Evolutionary conservation across 2,329 filamentous ascomycete genomes (phyloP), one percentile per base, ranked within the genome.

Genomic region (Lachnellula occidentalis): DNA sequence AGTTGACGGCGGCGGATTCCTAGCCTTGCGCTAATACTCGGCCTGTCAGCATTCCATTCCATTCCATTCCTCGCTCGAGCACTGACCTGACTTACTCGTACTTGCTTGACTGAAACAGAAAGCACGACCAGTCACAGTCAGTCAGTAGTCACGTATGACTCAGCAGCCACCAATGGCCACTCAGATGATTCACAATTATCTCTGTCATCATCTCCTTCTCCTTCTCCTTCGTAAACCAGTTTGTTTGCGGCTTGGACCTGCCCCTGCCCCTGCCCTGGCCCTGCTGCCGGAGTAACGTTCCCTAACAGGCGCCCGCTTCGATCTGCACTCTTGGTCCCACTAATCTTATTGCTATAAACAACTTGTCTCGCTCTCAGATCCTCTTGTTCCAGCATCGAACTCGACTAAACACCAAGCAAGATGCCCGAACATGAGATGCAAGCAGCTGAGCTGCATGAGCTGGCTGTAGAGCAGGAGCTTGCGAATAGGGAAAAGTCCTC

Each of bases 351-450:
- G 41, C 41, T 47, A 51, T 51, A 21, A 17, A 39, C 22, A 11
- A 7, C 17, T 6, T 14, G 5, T 21, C 21, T 4, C 34, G 5
- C 36, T 15, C 24, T 48, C 2, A 34, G 8, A 48, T n/a, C 11
- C 24, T 45, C 17, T 39, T 5, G 14, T 39, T 17, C 17, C 12
- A 39, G 36, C 36, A 15, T 42, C 45, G 11, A n/a, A 41, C 12
- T n/a, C 19, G 17, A 15, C 12, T 8, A 15, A 8, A 39, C n/a
- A n/a, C n/a, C n/a, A 39, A 15, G 48, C 56, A 58, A 55, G 6
- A 61, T 58, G 58, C 45, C 54, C 42, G 58, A 61, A 56, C 58
- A 59, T 37, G 48, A 61, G 45, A 61, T 61, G 58, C 54, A 60
- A 21, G 54, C 54, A 12, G 56, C 56, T 4, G 58, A 59, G 50